phyloP scores from a whole-genome alignment of 1,284 basidiomycete genomes.

The Paramarasmius palmivorus region DNA sequence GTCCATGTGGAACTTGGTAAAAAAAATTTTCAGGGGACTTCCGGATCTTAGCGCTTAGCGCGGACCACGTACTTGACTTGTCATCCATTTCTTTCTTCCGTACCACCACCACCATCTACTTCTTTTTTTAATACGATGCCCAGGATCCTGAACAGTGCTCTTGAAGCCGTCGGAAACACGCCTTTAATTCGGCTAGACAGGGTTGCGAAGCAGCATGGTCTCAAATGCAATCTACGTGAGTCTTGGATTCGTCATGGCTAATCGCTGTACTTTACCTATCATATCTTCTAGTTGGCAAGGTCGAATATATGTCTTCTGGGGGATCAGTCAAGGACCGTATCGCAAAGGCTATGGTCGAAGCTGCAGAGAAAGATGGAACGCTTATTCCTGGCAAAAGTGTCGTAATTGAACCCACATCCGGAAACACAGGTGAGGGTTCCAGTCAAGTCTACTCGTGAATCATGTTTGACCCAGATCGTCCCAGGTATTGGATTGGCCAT shows the following conservation, averaged over 20 bases:
- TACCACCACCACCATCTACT: neutral
- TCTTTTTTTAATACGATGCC: constrained; percentile 11
- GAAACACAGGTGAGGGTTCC: constrained; percentile 80
- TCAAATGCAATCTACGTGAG: constrained; percentile 91
- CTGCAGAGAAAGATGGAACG: constrained; percentile 85
- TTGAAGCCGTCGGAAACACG: constrained; percentile 88
- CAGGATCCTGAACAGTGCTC: constrained; percentile 71
- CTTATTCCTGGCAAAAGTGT: constrained; percentile 89
- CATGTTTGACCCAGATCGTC: constrained; percentile 7
- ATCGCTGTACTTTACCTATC: constrained; percentile 7
- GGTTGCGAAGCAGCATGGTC: constrained; percentile 71
- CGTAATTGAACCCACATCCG: constrained; percentile 92
- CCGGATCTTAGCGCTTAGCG: neutral
- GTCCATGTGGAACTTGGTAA: too few relatives aligned
- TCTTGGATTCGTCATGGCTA: constrained; percentile 15
- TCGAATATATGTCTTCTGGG: constrained; percentile 89
- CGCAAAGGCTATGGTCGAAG: constrained; percentile 95
- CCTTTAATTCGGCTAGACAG: constrained; percentile 88
- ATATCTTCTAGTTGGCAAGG: constrained; percentile 71
- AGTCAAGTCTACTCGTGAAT: neutral
- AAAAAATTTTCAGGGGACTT: neutral
- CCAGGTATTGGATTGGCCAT: constrained; percentile 90
- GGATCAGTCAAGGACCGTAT: constrained; percentile 97
- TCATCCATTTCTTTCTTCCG: neutral
- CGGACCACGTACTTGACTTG: neutral